phyloP scores from a whole-genome alignment of 2,329 filamentous ascomycete species.

The Polytolypa hystricis region DNA sequence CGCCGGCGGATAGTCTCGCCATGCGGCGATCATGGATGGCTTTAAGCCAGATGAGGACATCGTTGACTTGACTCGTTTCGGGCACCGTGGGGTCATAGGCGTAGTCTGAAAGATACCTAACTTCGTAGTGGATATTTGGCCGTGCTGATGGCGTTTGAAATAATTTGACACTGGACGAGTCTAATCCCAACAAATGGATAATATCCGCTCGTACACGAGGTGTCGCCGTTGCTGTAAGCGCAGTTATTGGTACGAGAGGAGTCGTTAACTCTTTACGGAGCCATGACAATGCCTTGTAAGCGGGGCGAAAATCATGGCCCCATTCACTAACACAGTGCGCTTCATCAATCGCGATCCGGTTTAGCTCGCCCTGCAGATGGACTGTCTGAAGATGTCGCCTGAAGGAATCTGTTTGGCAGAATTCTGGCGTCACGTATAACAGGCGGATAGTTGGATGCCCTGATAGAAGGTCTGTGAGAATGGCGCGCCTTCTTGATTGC shows the following conservation, averaged over 20 bases:
- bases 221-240: conserved; percentile 85
- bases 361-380: conserved; percentile 71
- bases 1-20: conserved; percentile 53
- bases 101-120: conserved; percentile 47
- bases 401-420: conserved; percentile 68
- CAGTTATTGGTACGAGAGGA: conserved; percentile 80
- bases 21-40: conserved; percentile 61
- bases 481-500: conserved; percentile 50
- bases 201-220: conserved; percentile 71
- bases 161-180: conserved; percentile 51
- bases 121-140: conserved; percentile 80
- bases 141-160: conserved; percentile 79
- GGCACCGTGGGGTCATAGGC: conserved; percentile 20
- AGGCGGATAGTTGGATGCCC: conserved; percentile 75
- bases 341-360: conserved; percentile 81
- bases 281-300: conserved; percentile 78
- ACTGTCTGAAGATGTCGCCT: conserved; percentile 62
- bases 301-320: conserved; percentile 93
- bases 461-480: conserved; percentile 72
- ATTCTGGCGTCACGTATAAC: conserved; percentile 87
- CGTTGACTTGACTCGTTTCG: conserved; percentile 57
- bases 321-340: conserved; percentile 97
- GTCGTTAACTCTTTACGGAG: conserved; percentile 58
- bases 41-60: conserved; percentile 68
- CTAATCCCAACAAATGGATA: conserved; percentile 59